These are phyloP conservation scores for Mycena metata DNA, from an alignment of 768 basidiomycete species.

Conservation along the genomic window DNA sequence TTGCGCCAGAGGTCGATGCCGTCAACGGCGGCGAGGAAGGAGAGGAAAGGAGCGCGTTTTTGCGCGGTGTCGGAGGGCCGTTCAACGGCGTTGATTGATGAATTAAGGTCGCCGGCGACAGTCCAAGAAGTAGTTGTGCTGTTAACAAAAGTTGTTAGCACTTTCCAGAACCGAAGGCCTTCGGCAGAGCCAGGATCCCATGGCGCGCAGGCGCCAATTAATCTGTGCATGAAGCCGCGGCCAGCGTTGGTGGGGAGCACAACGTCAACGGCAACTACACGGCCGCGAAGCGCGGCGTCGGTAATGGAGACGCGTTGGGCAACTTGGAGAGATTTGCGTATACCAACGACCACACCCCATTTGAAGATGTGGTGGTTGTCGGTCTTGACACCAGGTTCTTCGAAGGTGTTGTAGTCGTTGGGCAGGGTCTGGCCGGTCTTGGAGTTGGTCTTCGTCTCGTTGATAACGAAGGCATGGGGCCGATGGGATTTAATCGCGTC, in stretches of 20 bases:
- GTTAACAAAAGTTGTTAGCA: slow-evolving; percentile 14
- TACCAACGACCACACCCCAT: slow-evolving; percentile 36
- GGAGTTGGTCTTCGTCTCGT: slow-evolving; percentile 19
- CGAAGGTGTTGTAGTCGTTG: slow-evolving; percentile 20
- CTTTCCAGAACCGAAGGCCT: slow-evolving; percentile 27
- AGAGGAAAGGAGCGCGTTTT: background rate
- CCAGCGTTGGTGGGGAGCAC: slow-evolving; percentile 34
- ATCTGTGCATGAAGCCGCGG: slow-evolving; percentile 35
- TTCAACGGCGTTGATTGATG: slow-evolving; percentile 23
- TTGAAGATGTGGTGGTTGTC: slow-evolving; percentile 11
- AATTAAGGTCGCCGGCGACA: slow-evolving; percentile 37
- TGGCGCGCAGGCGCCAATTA: slow-evolving; percentile 46
- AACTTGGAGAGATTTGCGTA: slow-evolving; percentile 24
- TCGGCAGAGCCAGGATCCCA: slow-evolving; percentile 44
- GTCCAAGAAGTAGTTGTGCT: slow-evolving; percentile 7
- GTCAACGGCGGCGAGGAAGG: background rate
- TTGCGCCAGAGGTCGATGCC: slow-evolving; percentile 6
- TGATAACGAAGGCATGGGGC: slow-evolving; percentile 18
- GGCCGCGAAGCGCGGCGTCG: slow-evolving; percentile 34
- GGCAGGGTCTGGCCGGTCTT: background rate
- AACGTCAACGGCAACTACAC: slow-evolving; percentile 41
- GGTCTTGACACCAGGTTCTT: slow-evolving; percentile 8
- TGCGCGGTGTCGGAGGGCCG: background rate
- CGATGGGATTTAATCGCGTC: background rate
- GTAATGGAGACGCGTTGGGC: background rate